Conservation (phyloP, 495 filamentous ascomycete species). For the Xanthoparmelia taractica region DNA sequence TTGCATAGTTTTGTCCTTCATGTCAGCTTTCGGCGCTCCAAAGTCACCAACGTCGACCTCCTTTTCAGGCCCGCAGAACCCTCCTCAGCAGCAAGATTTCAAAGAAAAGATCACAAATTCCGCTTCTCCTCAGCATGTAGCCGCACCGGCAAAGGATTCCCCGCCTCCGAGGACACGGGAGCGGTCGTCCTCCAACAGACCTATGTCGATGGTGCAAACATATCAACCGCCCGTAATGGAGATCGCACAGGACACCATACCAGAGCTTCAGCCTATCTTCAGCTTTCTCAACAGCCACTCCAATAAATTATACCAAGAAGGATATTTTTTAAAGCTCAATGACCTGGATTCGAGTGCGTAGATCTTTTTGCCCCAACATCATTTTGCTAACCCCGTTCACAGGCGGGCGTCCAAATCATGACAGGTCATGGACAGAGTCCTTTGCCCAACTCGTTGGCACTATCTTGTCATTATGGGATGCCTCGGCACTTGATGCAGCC, state of each 20-base stretch:
- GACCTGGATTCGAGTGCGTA: slow-evolving; percentile 80
- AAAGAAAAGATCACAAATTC: slow-evolving; percentile 19
- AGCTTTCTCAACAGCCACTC: slow-evolving; percentile 87
- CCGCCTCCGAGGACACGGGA: slow-evolving; percentile 30
- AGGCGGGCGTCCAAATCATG: slow-evolving; percentile 80
- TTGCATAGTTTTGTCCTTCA: slow-evolving; percentile 54
- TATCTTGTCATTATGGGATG: slow-evolving; percentile 92
- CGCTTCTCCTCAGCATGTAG: slow-evolving; percentile 24
- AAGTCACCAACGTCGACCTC: slow-evolving; percentile 30
- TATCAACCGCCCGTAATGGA: slow-evolving; percentile 87
- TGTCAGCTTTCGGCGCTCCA: slow-evolving; percentile 48
- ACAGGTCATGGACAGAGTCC: slow-evolving; percentile 91
- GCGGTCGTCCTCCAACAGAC: slow-evolving; percentile 42
- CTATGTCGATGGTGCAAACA: slow-evolving; percentile 61
- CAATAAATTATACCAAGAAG: slow-evolving; percentile 96
- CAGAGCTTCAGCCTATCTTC: slow-evolving; percentile 92
- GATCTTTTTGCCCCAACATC: slow-evolving; percentile 14
- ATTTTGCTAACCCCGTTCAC: slow-evolving; percentile 19
- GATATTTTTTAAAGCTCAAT: slow-evolving; percentile 92
- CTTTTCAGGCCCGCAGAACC: slow-evolving; percentile 25
- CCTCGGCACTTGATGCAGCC: slow-evolving; percentile 81
- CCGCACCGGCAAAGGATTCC: slow-evolving; percentile 30
- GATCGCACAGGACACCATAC: slow-evolving; percentile 71
- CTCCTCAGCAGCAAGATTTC: slow-evolving; percentile 17
- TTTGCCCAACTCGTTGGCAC: slow-evolving; percentile 96